phyloP scores from a whole-genome alignment of 305 asterid species.

The Plantago lanceolata region DNA sequence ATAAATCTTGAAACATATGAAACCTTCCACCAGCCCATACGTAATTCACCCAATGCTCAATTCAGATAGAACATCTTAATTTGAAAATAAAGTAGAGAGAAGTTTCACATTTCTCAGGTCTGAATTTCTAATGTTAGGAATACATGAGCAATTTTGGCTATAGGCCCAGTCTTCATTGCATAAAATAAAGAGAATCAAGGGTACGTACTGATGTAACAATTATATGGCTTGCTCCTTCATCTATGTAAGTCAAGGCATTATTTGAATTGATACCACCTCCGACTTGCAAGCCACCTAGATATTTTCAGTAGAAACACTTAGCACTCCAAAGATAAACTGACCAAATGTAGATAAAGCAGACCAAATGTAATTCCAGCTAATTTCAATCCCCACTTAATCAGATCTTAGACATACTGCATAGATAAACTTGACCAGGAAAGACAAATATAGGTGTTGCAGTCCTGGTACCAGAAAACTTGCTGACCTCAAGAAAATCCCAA shows the following conservation, averaged over 20 bases:
- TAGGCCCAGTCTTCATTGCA: neutral
- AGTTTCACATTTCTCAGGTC: neutral
- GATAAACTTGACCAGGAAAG: neutral
- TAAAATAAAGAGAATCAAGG: constrained; percentile 3
- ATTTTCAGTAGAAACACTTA: constrained; percentile 20
- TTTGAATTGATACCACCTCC: constrained; percentile 90
- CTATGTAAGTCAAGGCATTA: constrained; percentile 74
- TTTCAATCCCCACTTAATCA: neutral
- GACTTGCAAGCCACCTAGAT: constrained; percentile 93
- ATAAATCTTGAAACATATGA: neutral
- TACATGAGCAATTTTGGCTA: neutral
- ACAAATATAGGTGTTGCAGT: no score
- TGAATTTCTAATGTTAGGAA: neutral
- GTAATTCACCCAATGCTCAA: neutral
- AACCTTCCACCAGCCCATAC: neutral
- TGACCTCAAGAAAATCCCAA: neutral
- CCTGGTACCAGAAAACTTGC: neutral
- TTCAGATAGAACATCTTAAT: neutral
- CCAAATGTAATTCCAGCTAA: constrained; percentile 2
- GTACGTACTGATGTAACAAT: constrained; percentile 87
- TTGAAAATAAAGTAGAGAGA: neutral
- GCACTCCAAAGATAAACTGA: constrained; percentile 2
- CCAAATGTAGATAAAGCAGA: neutral
- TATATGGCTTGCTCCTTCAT: constrained; percentile 97
- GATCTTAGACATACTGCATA: neutral